A percentile compares a stretch with the other conserved stretches of the same genome.
Conservation (phyloP, 305 asterid species). For the Fraxinus floribunda region DNA sequence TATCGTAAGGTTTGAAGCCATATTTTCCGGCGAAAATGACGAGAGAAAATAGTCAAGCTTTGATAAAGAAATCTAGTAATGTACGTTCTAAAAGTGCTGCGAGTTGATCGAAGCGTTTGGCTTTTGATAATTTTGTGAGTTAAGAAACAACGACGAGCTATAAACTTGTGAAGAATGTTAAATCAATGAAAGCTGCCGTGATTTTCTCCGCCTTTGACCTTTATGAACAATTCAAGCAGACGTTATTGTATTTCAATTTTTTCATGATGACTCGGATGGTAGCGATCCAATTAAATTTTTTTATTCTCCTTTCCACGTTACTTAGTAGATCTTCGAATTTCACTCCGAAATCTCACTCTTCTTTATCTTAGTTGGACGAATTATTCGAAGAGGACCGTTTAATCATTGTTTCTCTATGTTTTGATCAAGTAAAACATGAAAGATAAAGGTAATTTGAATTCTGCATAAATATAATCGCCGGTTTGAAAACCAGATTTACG, state of each 20-base stretch:
- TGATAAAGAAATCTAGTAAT: neutral
- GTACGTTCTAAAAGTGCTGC: neutral
- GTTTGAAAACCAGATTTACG: neutral
- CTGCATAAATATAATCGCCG: neutral
- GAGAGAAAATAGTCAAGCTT: neutral
- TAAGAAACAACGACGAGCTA: neutral
- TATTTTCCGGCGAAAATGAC: slow-evolving; percentile 3
- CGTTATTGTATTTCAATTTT: neutral
- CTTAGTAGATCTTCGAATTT: neutral
- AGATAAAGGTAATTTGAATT: neutral
- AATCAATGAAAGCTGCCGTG: neutral
- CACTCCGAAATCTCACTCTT: neutral
- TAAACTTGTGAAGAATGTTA: neutral
- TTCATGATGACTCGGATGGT: neutral
- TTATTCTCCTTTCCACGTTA: neutral
- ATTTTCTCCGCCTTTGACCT: slow-evolving; percentile 32
- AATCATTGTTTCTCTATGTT: neutral
- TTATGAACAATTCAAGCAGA: slow-evolving; percentile 8
- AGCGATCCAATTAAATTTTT: neutral
- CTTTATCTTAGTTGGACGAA: neutral
- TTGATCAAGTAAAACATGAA: neutral
- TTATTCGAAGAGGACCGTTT: neutral
- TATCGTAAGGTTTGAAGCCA: slow-evolving; percentile 30
- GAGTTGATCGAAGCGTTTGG: neutral
- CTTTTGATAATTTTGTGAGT: neutral